These are phyloP conservation scores for Bathelium albidoporum DNA, from an alignment of 495 filamentous ascomycete species.

Conservation along the genomic window DNA sequence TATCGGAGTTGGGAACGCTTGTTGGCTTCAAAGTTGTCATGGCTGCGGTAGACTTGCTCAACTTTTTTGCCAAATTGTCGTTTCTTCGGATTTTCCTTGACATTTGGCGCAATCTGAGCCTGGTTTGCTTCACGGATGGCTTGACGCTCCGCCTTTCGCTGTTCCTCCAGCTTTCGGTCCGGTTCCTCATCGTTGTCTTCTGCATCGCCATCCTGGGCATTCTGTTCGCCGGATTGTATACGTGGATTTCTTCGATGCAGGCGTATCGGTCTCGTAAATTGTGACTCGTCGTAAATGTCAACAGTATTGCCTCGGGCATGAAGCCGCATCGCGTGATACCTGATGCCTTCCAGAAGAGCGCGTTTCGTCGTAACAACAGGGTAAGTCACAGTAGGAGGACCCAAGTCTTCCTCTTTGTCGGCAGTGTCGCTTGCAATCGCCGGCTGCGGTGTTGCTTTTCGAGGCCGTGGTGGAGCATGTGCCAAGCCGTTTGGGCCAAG, in stretches of 20 bases:
- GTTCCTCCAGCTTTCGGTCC: constrained; percentile 62
- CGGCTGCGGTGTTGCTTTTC: constrained; percentile 9
- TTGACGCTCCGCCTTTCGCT: constrained; percentile 64
- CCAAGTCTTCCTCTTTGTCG: constrained; percentile 33
- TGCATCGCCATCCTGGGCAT: constrained; percentile 35
- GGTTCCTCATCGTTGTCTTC: constrained; percentile 46
- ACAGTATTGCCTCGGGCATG: constrained; percentile 18
- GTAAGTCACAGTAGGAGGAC: constrained; percentile 44
- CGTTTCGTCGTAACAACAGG: constrained; percentile 73
- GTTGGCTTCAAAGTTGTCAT: constrained; percentile 63
- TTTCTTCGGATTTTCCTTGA: constrained; percentile 42
- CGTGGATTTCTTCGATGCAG: constrained; percentile 85
- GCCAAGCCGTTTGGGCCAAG: background rate
- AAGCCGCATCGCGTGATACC: constrained; percentile 78
- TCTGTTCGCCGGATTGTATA: constrained; percentile 42
- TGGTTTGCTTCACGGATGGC: constrained; percentile 71
- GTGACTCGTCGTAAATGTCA: constrained; percentile 47
- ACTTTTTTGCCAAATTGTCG: constrained; percentile 70
- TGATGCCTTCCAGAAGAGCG: constrained; percentile 64
- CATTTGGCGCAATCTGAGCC: constrained; percentile 74
- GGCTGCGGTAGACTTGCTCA: constrained; percentile 41
- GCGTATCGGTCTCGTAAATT: constrained; percentile 80
- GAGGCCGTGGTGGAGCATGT: constrained; percentile 3
- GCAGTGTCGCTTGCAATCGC: constrained; percentile 16
- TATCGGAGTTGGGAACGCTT: constrained; percentile 73